Conservation (phyloP, 805 yeast species). For the Suhomyces xylopsoci region DNA sequence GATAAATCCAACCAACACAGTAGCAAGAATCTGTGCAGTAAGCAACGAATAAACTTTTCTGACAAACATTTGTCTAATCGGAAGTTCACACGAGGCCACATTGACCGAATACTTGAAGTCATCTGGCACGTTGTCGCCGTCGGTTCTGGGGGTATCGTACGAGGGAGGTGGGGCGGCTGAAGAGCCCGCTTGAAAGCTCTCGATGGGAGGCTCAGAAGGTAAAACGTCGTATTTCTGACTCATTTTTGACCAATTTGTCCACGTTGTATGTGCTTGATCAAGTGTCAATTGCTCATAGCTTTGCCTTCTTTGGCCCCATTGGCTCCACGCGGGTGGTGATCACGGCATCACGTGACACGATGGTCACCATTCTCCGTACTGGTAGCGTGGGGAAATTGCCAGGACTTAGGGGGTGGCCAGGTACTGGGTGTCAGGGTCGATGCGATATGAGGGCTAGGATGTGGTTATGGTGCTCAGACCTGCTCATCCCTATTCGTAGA, state of each 20-base stretch:
- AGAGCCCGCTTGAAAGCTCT: neutral
- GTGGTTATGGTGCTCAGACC: no score
- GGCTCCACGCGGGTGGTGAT: neutral
- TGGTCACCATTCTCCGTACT: neutral
- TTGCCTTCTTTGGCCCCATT: neutral
- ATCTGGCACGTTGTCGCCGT: constrained; percentile 50
- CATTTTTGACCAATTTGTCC: neutral
- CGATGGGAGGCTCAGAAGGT: constrained; percentile 5
- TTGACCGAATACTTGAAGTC: constrained; percentile 80
- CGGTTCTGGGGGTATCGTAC: constrained; percentile 22
- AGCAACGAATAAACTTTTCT: constrained; percentile 77
- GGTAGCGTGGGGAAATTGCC: no score
- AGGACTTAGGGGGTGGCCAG: no score
- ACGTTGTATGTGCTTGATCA: neutral
- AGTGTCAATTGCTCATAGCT: neutral
- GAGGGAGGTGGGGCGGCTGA: constrained; percentile 16
- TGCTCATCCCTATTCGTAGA: no score
- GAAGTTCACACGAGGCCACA: constrained; percentile 74
- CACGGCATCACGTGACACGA: neutral
- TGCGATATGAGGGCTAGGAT: no score
- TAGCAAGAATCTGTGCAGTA: constrained; percentile 58
- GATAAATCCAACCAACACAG: constrained; percentile 55
- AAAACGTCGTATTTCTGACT: constrained; percentile 5
- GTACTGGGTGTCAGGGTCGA: no score
- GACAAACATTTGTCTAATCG: constrained; percentile 70